Evolutionary conservation across 495 filamentous ascomycete genomes (phyloP).

Genomic region (Symbiotaphrina buchneri): DNA sequence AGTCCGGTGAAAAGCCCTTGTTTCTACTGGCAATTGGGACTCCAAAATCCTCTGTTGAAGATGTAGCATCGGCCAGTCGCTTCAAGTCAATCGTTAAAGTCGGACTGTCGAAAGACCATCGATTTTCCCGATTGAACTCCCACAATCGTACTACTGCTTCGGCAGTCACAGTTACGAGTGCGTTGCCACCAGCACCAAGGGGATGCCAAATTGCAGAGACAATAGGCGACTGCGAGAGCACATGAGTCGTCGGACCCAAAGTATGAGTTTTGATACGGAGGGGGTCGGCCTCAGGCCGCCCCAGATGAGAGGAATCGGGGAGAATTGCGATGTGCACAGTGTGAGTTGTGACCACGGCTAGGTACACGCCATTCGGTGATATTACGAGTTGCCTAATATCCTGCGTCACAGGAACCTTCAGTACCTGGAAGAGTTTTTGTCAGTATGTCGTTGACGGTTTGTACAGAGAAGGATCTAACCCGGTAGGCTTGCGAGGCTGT

Average conservation of each 20-base stretch:
- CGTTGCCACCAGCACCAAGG: conserved; percentile 43
- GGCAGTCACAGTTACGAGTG: conserved; percentile 62
- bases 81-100: conserved; percentile 59
- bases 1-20: conserved; percentile 66
- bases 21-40: conserved; percentile 44
- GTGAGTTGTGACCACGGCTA: conserved; percentile 65
- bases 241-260: conserved; percentile 71
- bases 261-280: conserved; percentile 66
- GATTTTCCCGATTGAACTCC: conserved; percentile 59
- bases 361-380: conserved; percentile 53
- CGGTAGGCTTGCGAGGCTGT: not conserved
- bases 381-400: conserved; percentile 63
- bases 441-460: conserved; percentile 6
- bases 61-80: conserved; percentile 59
- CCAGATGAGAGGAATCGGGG: conserved; percentile 53
- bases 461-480: conserved; percentile 1
- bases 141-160: conserved; percentile 73
- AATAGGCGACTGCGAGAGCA: conserved; percentile 55
- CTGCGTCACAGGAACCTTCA: conserved; percentile 48
- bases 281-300: conserved; percentile 31
- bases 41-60: conserved; percentile 50
- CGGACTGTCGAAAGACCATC: conserved; percentile 68
- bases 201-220: conserved; percentile 75
- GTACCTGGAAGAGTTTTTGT: conserved; percentile 29
- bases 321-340: conserved; percentile 64